A percentile compares a stretch with the other conserved stretches of the same genome.
Evolutionary conservation across 2,329 filamentous ascomycete genomes (phyloP).

Genomic region (Fusarium globosum): DNA sequence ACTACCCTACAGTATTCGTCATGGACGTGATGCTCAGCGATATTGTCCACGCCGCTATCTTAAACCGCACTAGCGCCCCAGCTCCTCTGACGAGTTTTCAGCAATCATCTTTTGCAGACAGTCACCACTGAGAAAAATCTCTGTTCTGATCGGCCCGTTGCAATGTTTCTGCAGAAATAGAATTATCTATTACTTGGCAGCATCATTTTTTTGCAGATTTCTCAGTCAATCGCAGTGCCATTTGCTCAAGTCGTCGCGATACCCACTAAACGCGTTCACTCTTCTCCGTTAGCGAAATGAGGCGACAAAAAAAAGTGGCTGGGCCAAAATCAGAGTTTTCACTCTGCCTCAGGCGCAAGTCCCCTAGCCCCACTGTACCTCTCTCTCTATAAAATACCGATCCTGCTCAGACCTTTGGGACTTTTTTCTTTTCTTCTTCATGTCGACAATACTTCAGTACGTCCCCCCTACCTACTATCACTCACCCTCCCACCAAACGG

Average conservation of each 20-base stretch:
- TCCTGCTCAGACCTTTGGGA: slow-evolving; percentile 41
- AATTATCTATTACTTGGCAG: neutral
- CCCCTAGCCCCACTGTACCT: neutral
- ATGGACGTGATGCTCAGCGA: neutral
- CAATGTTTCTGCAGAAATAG: neutral
- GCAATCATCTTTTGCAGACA: too few relatives aligned
- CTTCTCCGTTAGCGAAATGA: slow-evolving; percentile 1
- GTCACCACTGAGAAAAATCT: neutral
- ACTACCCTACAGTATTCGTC: neutral
- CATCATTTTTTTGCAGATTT: neutral
- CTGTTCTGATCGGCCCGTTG: neutral
- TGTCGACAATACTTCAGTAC: slow-evolving; percentile 70
- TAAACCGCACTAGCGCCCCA: neutral
- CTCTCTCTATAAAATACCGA: slow-evolving; percentile 21
- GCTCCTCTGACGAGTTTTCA: neutral
- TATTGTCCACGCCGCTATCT: neutral
- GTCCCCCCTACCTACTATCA: neutral
- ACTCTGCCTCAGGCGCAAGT: slow-evolving; percentile 14
- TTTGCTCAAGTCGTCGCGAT: neutral
- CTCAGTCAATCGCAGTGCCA: too few relatives aligned
- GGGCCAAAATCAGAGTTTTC: slow-evolving; percentile 27
- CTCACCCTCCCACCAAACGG: neutral
- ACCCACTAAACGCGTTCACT: neutral
- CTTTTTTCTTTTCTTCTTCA: slow-evolving; percentile 62
- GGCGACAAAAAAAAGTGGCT: slow-evolving; percentile 23